Base-by-base conservation (phyloP, 2,329 filamentous ascomycete genomes). In the Colletotrichum abscissum region DNA sequence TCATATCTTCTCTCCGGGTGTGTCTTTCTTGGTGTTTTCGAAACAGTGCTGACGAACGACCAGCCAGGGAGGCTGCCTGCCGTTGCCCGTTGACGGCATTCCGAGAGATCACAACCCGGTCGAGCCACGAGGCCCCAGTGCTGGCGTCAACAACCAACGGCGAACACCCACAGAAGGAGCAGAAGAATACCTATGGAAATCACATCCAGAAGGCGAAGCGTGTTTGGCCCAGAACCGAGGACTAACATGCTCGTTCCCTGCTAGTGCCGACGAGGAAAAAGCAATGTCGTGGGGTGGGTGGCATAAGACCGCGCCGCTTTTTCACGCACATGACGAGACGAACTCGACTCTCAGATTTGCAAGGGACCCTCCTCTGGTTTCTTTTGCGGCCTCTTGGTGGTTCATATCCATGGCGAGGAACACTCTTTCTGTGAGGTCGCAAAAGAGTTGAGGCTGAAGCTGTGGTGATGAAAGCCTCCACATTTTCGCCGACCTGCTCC, bases 361-460 rank as follows among this genome's bases (percentile, higher is more conserved):
- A 49, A 63, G 56, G 38, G 49, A 46, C 46, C 35, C 28, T 55
- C 19, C 14, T 60, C 52, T 42, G 33, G 5, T 71, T 73, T 49
- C 67, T 66, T 73, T 63, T 65, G 56, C 35, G 11, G 9, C 4
- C 4, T 22, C 30, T 63, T 42, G 55, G 59, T 26, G 54, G 49
- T 63, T 66, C 11, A 42, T 19, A n/a, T 11, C 52, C 46, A 52
- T 63, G 52, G 58, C 52, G 14, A 49, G 42, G 64, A 14, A 22
- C 22, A 56, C 49, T 38, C 38, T 54, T 63, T 22, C 26, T 28
- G 57, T 33, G 72, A 73, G 38, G 68, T 74, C 42, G 55, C 63
- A 46, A 68, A 11, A 72, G 58, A 63, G 69, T 73, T 74, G 72
- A 72, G 72, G 72, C 72, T 74, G 69, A 72, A 59, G 6, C 8